Base-by-base conservation (phyloP, 495 filamentous ascomycete species). In the Aspergillus sclerotiicarbonarius region DNA sequence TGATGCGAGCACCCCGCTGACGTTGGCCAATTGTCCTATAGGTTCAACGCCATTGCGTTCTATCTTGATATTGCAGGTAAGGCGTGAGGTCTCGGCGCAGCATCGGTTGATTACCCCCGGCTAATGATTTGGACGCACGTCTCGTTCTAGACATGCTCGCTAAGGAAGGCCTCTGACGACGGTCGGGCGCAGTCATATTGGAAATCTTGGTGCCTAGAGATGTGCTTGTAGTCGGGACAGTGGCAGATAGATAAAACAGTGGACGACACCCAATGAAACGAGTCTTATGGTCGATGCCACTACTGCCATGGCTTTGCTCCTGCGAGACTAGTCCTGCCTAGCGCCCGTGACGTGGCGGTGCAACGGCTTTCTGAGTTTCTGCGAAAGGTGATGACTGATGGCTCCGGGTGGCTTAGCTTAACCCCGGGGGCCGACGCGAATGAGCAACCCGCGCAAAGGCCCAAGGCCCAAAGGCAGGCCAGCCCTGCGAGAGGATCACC, bases 11-110 rank as follows among this genome's bases (percentile, higher is more conserved):
- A 8, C 29, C 32, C 41, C 56, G 19, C 58, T 56, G 10, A 51
- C 54, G 68, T 53, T 68, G 39, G 16, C 10, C 10, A 15, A 33
- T 16, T 25, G 25, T 37, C 9, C 53, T 4, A n/a, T 59, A 95
- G 90, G 31, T 96, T 98, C 76, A 98, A 98, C 66, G 93, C 92
- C 4, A 87, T 97, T 62, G 92, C 93, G 0, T 96, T 98, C 65
- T 98, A 98, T 67, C 83, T 96, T 30, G 89, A 88, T 63, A 94
- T 97, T 70, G 86, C 87, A 54, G 87, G 86, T 88, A 76, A 64
- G 81, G 63, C 45, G 33, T 3, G 41, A 53, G 45, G 20, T 29
- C 44, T 48, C 19, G 49, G 51, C 52, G 50, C 55, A 0, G 9
- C 44, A 31, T 10, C 29, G 15, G 8, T 37, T 21, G 47, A 46